Base-by-base conservation (phyloP, 106 monocot genomes). In the Iris macrosiphon region DNA sequence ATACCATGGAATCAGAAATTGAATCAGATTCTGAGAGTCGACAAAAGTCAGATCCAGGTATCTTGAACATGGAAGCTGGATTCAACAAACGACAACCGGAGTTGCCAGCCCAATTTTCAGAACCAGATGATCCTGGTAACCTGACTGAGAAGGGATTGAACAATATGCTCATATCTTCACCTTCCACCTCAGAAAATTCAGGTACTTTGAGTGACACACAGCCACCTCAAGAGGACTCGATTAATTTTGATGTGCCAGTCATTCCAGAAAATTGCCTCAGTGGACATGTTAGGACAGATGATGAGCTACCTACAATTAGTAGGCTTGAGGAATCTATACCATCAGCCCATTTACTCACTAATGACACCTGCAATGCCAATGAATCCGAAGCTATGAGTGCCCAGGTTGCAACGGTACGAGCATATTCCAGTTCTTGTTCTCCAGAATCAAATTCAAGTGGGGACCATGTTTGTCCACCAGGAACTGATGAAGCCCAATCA, bases 1-100 rank as follows among this genome's bases (percentile, higher is more conserved):
- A 76, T 57, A 86, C 61, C 8, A 75, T 83, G 65, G 89, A 90
- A 24, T 79, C 60, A 31, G 95, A 86, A 62, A 57, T 58, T 31
- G 95, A 83, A 69, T 67, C 74, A 19, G 76, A 96, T 65, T 43
- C 42, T 46, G 79, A 95, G 37, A 65, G 42, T 31, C 79, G 43
- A 67, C 28, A 16, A 42, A 74, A 67, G 55, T 44, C 27, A 44
- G 69, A 69, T 34, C 32, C n/a, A 8, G 30, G 18, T 40, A 29
- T 51, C 13, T 59, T 46, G 6, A 65, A 49, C 10, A 52, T 48
- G 54, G 63, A 67, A 69, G 27, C 24, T 49, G 21, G 57, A 14
- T 32, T 23, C 13, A 37, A 55, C 26, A 52, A 67, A 58, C 45
- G 31, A 34, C 34, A 68, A 22, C n/a, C 42, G 7, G 20, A 64